These are phyloP conservation scores for Lonicera japonica DNA, from an alignment of 129 eudicot genomes.

Conservation along the genomic window DNA sequence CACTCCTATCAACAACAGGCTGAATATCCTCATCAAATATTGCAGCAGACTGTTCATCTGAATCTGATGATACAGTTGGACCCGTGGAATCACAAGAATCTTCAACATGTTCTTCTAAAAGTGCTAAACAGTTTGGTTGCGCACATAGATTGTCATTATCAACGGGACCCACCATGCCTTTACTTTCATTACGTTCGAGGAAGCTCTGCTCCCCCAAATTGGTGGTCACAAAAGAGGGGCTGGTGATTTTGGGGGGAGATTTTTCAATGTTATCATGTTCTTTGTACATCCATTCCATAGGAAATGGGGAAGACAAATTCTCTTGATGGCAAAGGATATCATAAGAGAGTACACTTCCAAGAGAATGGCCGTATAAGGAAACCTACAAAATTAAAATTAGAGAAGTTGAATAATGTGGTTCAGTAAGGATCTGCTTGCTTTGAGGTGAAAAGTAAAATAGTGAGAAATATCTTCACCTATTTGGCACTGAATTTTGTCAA, in stretches of 20 bases:
- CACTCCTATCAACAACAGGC: constrained; percentile 18
- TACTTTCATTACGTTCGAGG: constrained; percentile 21
- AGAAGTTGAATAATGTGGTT: too few relatives aligned
- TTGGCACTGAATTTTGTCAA: too few relatives aligned
- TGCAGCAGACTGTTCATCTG: constrained; percentile 21
- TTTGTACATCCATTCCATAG: constrained; percentile 69
- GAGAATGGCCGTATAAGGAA: constrained; percentile 86
- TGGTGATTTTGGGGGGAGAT: constrained; percentile 19
- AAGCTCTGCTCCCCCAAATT: constrained; percentile 14
- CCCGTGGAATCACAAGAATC: constrained; percentile 18
- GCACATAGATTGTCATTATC: constrained; percentile 9
- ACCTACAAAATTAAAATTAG: constrained; percentile 42
- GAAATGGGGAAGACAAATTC: constrained; percentile 69
- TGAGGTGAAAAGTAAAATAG: too few relatives aligned
- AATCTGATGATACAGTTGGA: constrained; percentile 25
- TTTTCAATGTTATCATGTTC: constrained; percentile 36
- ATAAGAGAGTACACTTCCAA: constrained; percentile 95
- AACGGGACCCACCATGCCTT: constrained; percentile 19
- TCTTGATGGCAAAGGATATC: constrained; percentile 99
- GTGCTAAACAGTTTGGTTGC: constrained; percentile 6
- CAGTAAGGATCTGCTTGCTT: too few relatives aligned
- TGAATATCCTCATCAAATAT: constrained; percentile 18
- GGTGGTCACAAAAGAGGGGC: too few relatives aligned
- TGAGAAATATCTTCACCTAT: too few relatives aligned
- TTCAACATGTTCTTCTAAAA: constrained; percentile 18